Conservation (phyloP, 768 basidiomycete species). For the Russula lepida region DNA sequence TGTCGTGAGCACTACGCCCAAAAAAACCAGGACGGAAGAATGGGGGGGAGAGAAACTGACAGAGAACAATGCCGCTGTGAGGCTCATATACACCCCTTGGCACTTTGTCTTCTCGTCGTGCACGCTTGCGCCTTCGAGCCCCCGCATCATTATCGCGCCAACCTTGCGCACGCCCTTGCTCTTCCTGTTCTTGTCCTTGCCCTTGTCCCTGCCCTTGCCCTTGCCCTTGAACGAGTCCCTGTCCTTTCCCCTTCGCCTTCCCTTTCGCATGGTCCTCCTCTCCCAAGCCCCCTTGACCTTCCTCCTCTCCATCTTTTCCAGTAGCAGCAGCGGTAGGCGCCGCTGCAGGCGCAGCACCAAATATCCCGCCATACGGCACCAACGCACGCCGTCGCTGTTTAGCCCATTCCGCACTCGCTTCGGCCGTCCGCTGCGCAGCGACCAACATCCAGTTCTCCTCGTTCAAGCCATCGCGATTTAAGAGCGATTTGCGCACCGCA, state of each 20-base stretch:
- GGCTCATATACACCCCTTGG: slow-evolving; percentile 76
- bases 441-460: slow-evolving; percentile 92
- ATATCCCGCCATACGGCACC: slow-evolving; percentile 43
- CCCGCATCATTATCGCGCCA: slow-evolving; percentile 22
- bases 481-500: slow-evolving; percentile 70
- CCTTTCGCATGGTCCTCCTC: slow-evolving; percentile 23
- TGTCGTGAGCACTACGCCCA: background rate
- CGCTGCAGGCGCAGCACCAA: slow-evolving; percentile 26
- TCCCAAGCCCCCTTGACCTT: background rate
- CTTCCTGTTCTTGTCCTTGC: background rate
- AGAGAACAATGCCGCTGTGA: slow-evolving; percentile 66
- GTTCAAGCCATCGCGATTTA: slow-evolving; percentile 72
- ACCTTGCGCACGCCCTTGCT: slow-evolving; percentile 22
- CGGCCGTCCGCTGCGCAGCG: slow-evolving; percentile 56
- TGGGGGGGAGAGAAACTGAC: slow-evolving; percentile 36
- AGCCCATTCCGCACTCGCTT: slow-evolving; percentile 57
- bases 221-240: background rate
- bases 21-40: background rate
- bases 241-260: slow-evolving; percentile 22
- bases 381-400: slow-evolving; percentile 48
- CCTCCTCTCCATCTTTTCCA: slow-evolving; percentile 28
- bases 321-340: background rate
- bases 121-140: slow-evolving; percentile 16
- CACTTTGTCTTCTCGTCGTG: slow-evolving; percentile 25
- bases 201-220: background rate